Evolutionary conservation across 768 basidiomycete genomes (phyloP), one percentile per base, ranked within the genome.

Genomic region (Daedaleopsis nitida): DNA sequence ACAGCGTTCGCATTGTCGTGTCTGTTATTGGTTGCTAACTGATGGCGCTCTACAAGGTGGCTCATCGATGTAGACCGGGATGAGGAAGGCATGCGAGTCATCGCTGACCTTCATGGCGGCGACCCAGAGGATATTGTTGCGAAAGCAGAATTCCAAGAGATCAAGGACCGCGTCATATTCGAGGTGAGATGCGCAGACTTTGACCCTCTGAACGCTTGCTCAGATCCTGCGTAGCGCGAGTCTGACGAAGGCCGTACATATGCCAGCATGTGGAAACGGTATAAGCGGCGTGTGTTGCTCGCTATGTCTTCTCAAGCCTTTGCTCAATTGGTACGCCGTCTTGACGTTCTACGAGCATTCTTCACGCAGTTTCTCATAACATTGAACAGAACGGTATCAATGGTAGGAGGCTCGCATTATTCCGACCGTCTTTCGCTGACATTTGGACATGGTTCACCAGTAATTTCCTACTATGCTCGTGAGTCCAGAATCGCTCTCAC

Each of bases 291-390:
- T 37, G 94, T 98, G 12, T 72, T 97, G 64, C 84, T 98, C 49
- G 96, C 96, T 16, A 96, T 96, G 92, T 92, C 91, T 19, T 93
- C 93, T 57, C 96, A 97, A 73, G 91, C 92, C 44, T 96, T 97
- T 75, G 96, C 96, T 45, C 96, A 97, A 71, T 78, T 97, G 70
- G 94, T 94, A 64, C 62, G 92, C 80, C 6, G 24, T 38, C 14
- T 0, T 54, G 24, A 11, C 47, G 23, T 49, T 24, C 21, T 23
- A n/a, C 9, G 16, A n/a, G 9, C 27, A 5, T 19, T 24, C 53
- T 50, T 42, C 52, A 21, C 16, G 45, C 21, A 5, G 43, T 6
- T 8, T 27, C 23, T 39, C 44, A 42, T 10, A 2, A 12, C 39
- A 5, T 24, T 24, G 9, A 32, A 32, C 53, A 96, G 93, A 96